phyloP scores from a whole-genome alignment of 306 rosid genomes.

The Canavalia ensiformis region DNA sequence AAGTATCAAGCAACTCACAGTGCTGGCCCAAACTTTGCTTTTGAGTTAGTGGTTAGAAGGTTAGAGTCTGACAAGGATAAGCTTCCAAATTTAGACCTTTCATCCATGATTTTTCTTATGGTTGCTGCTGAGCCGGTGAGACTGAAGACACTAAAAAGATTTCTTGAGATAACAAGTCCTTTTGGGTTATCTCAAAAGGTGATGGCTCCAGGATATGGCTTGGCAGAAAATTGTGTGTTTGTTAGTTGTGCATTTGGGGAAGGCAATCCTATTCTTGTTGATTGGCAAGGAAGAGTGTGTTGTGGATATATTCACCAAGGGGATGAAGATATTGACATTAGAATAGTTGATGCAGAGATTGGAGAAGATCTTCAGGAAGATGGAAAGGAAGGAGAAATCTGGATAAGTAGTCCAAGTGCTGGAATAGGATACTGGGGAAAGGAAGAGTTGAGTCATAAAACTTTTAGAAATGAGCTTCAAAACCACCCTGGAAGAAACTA shows the following conservation, averaged over 20 bases:
- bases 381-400: constrained; percentile 91
- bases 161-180: constrained; percentile 74
- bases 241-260: constrained; percentile 93
- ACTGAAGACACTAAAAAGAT: constrained; percentile 75
- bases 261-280: constrained; percentile 72
- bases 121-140: constrained; percentile 97
- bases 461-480: constrained; percentile 76
- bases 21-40: constrained; percentile 97
- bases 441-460: constrained; percentile 74
- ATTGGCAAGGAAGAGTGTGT: constrained; percentile 94
- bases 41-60: constrained; percentile 80
- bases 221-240: constrained; percentile 95
- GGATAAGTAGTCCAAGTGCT: constrained; percentile 97
- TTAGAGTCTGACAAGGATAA: constrained; percentile 70
- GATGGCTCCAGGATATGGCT: constrained; percentile 96
- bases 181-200: constrained; percentile 78
- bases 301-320: constrained; percentile 75
- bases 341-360: constrained; percentile 76
- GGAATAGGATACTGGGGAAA: constrained; percentile 93
- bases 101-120: constrained; percentile 87
- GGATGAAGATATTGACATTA: constrained; percentile 72
- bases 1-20: constrained; percentile 92
- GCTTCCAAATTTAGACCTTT: constrained; percentile 62
- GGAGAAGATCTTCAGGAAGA: constrained; percentile 69
- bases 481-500: constrained; percentile 66